Evolutionary conservation across 2,329 filamentous ascomycete species (phyloP).

Genomic region (Pyricularia pennisetigena): DNA sequence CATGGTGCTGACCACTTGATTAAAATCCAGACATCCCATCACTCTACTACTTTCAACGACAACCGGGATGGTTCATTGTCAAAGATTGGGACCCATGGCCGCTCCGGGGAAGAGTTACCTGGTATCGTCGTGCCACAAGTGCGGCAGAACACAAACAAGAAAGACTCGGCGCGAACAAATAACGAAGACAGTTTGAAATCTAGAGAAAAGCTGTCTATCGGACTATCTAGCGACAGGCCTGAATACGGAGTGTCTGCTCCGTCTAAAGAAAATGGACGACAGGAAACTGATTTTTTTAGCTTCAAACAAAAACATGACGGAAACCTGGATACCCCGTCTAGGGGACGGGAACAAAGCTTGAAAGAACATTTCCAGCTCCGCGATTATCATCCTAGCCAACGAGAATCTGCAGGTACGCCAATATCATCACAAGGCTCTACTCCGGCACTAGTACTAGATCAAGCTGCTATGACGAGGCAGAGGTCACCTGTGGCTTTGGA

Average conservation of each 20-base stretch:
- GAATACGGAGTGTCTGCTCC: neutral
- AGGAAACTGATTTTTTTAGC: neutral
- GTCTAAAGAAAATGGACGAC: neutral
- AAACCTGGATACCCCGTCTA: neutral
- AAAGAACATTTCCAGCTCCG: neutral
- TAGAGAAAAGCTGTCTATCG: neutral
- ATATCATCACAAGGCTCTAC: neutral
- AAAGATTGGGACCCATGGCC: neutral
- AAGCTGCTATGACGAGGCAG: neutral
- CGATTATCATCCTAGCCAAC: neutral
- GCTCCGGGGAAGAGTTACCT: neutral
- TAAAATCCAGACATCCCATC: neutral
- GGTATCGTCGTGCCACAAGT: neutral
- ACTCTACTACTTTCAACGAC: neutral
- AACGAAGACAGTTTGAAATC: neutral
- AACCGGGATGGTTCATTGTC: neutral
- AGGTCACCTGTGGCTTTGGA: neutral
- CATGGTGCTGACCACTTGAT: neutral
- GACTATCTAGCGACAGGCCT: neutral
- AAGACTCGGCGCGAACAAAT: neutral
- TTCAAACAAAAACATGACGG: neutral
- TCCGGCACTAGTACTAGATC: too few relatives aligned
- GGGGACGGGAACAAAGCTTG: neutral
- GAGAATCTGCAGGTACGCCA: neutral
- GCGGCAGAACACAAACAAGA: neutral